phyloP scores from a whole-genome alignment of 768 basidiomycete species.

The Kwoniella bestiolae region DNA sequence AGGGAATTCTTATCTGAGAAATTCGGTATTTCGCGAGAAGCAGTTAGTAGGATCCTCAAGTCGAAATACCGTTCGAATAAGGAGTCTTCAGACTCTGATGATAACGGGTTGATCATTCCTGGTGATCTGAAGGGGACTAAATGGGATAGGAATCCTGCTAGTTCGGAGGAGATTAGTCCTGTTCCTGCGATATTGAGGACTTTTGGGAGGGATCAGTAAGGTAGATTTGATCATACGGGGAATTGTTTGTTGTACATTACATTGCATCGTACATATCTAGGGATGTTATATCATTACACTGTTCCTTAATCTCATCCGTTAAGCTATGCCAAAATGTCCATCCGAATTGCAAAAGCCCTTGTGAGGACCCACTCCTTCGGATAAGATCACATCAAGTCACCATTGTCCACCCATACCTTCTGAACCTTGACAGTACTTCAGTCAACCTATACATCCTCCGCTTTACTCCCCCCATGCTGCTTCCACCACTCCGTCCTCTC shows the following conservation, averaged over 20 bases:
- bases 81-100: conserved; percentile 8
- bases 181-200: conserved; percentile 37
- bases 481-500: not conserved
- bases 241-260: not conserved
- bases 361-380: no score
- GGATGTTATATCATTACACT: not conserved
- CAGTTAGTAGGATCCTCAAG: conserved; percentile 75
- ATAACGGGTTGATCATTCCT: not conserved
- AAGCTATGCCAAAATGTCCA: not conserved
- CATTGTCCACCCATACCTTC: no score
- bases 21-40: conserved; percentile 80
- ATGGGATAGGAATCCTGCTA: conserved; percentile 35
- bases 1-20: conserved; percentile 72
- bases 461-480: no score
- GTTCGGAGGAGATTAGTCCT: conserved; percentile 26
- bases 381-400: no score
- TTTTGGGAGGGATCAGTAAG: conserved; percentile 12
- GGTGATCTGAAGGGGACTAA: conserved; percentile 34
- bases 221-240: not conserved
- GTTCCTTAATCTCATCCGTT: not conserved
- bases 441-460: not conserved
- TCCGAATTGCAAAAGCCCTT: no score
- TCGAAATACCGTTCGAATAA: conserved; percentile 62
- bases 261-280: not conserved
- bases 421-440: no score